phyloP scores from a whole-genome alignment of 345 rosid genomes.

The Camelina hispida region DNA sequence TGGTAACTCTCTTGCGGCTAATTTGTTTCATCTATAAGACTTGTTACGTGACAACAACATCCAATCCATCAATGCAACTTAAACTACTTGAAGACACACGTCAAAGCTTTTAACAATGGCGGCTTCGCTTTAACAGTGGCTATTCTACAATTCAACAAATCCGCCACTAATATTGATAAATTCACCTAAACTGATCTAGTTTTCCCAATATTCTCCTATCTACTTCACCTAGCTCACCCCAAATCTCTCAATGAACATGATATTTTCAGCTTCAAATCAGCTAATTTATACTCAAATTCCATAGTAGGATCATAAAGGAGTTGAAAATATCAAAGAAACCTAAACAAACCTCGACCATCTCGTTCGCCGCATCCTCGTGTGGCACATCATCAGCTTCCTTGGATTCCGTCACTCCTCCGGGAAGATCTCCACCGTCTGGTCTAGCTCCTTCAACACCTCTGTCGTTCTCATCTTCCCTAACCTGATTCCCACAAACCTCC shows the following conservation, averaged over 20 bases:
- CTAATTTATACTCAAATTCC: neutral
- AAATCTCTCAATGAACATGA: neutral
- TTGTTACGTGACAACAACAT: constrained; percentile 1
- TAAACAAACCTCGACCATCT: constrained; percentile 44
- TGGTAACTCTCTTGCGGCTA: neutral
- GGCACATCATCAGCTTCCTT: constrained; percentile 26
- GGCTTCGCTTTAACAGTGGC: neutral
- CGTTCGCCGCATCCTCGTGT: constrained; percentile 36
- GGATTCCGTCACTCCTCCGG: constrained; percentile 19
- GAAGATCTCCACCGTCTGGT: constrained; percentile 32
- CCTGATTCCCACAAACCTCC: constrained; percentile 29
- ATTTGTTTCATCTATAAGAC: constrained; percentile 20
- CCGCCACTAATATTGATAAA: neutral
- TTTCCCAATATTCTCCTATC: constrained; percentile 3
- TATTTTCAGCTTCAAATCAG: neutral
- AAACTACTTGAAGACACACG: constrained; percentile 17
- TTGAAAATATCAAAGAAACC: neutral
- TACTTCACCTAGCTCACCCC: neutral
- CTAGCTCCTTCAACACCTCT: constrained; percentile 17
- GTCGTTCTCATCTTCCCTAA: constrained; percentile 28
- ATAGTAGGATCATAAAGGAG: neutral
- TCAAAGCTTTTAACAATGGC: neutral
- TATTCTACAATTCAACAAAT: neutral
- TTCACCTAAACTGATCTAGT: constrained; percentile 28
- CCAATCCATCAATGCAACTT: constrained; percentile 5